Evolutionary conservation across 139 green algal genomes (phyloP).

Genomic region (Zygnema cylindricum): DNA sequence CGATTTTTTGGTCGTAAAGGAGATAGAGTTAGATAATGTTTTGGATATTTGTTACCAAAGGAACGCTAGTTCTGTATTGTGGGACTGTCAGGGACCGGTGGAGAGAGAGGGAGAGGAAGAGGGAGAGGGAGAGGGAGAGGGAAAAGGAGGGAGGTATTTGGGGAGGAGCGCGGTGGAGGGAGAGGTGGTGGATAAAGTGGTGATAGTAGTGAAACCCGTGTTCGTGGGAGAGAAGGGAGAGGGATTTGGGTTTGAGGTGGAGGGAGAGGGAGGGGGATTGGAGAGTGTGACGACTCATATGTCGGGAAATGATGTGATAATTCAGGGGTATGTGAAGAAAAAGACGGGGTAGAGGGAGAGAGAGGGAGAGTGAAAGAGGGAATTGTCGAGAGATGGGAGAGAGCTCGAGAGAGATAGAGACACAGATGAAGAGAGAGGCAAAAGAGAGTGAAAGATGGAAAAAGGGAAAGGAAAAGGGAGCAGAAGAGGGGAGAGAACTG

Average conservation of each 20-base stretch:
- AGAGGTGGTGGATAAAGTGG: conserved; percentile 31
- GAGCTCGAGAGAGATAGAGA: too few species aligned
- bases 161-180: conserved; percentile 3
- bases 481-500: too few species aligned
- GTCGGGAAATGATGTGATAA: background rate
- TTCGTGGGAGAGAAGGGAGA: background rate
- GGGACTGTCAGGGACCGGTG: conserved; percentile 25
- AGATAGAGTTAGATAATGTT: conserved; percentile 6
- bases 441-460: background rate
- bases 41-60: conserved; percentile 41
- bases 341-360: background rate
- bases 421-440: background rate
- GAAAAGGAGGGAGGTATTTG: conserved; percentile 28
- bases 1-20: conserved; percentile 18
- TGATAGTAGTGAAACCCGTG: background rate
- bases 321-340: conserved; percentile 10
- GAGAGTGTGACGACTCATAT: background rate
- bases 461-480: background rate
- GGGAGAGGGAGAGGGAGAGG: conserved; percentile 15
- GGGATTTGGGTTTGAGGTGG: background rate
- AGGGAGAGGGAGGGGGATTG: background rate
- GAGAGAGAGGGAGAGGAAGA: conserved; percentile 52
- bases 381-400: too few species aligned
- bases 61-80: conserved; percentile 33
- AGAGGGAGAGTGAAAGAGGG: background rate